Base-by-base conservation (phyloP, 2,329 filamentous ascomycete genomes). In the Cladosporium sp. region DNA sequence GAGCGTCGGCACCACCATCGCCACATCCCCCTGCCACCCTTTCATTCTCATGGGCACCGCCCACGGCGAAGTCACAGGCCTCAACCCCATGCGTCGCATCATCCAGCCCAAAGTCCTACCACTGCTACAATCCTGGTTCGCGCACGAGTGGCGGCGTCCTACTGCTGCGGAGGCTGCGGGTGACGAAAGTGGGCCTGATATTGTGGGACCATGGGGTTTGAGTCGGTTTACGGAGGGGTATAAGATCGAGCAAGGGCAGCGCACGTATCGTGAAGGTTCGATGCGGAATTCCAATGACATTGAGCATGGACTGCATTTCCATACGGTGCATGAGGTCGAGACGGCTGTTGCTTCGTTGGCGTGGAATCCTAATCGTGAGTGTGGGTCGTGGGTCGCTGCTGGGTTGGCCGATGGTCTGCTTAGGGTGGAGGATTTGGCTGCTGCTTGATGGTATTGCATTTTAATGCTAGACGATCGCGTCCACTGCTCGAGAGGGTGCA, bases 71-170 rank as follows among this genome's bases (percentile, higher is more conserved):
- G 75, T 79, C 0, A 61, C 72, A 7, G 70, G 69, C 1, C 73
- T 70, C 2, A 83, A 81, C 56, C 75, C 78, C 0, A 60, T 81
- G 30, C 68, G 71, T 8, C 72, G 75, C 38, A 61, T 80, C 2
- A 55, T 78, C 15, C 74, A 76, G 49, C 63, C 69, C 12, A 80
- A 78, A 54, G 70, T 71, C 8, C 66, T 69, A 7, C 71, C 75
- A 9, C 79, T 72, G 68, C 72, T 79, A 51, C 77, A 80, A 54
- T 73, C 67, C 6, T 80, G 79, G 76, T 82, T 82, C 55, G 62
- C 68, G 19, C 78, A 82, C 56, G 78, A 82, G 49, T 84, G 78
- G 78, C 60, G 71, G 16, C 55, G 62, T 9, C 51, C 57, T 5
- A 57, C 43, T 3, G 45, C 50, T 9, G 55, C 55, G 16, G 58